Evolutionary conservation across 169 alveolate genomes (phyloP), one percentile per base, ranked within the genome.

Genomic region (Eimeria maxima): DNA sequence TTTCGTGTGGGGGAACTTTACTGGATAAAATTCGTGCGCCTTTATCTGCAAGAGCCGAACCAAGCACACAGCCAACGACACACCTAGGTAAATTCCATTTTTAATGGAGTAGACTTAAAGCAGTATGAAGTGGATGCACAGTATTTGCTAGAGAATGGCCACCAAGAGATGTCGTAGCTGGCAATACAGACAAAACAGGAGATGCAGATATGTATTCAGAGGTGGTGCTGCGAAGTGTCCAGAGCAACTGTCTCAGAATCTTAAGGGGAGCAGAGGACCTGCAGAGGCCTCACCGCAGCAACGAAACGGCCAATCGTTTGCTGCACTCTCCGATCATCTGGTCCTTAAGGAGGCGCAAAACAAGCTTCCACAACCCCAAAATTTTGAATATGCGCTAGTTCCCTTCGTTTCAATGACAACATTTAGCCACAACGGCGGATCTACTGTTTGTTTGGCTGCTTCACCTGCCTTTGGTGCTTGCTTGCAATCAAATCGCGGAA

Each of bases 21-120:
- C 78, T 1, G 93, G 93, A 13, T 80, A 74, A n/a, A 81, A 93
- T 24, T 67, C 80, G 88, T 93, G 90, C 29, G 96, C 90, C 16
- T 73, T 88, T 33, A 80, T 69, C 96, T 93, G 96, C 38, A 27
- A 47, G 45, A 65, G 29, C 38, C 22, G 65, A 45, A 24, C 27
- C 63, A 76, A 7, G 44, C 65, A 47, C 33, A 45, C 38, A 42
- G 10, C n/a, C 3, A 33, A 10, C 24, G 7, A 33, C 80, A n/a
- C 24, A n/a, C 24, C 22, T 29, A 22, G 71, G 13, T 22, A 20
- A 33, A 33, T 33, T 33, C 38, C 38, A n/a, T 33, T 33, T 33
- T 33, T 0, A 0, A 33, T 33, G 38, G 38, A 33, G 38, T 33
- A 33, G 38, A 33, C 1, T 33, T 33, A 33, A 33, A 33, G 38